A percentile compares a stretch with the other conserved stretches of the same genome.
These are phyloP conservation scores for Tuber melanosporum DNA, from an alignment of 495 filamentous ascomycete species.

Conservation along the genomic window DNA sequence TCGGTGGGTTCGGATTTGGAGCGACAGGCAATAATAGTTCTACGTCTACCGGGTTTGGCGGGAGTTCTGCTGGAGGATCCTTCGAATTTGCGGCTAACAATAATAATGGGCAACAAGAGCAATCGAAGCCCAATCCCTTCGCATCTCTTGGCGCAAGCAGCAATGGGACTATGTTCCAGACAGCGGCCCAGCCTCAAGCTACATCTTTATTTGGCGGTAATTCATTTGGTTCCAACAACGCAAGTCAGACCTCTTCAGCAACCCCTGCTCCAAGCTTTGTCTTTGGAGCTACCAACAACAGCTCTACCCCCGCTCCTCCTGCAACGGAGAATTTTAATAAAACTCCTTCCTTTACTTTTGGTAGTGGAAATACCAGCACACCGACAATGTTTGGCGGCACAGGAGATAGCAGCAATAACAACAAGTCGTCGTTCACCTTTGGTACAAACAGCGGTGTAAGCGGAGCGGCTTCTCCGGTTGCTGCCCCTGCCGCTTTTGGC, in stretches of 20 bases:
- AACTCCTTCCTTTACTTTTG: constrained; percentile 27
- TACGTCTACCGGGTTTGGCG: constrained; percentile 27
- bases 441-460: constrained; percentile 15
- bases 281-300: constrained; percentile 21
- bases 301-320: constrained; percentile 13
- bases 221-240: constrained; percentile 21
- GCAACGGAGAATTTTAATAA: constrained; percentile 25
- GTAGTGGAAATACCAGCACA: constrained; percentile 11
- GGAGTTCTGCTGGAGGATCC: constrained; percentile 26
- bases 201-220: constrained; percentile 7
- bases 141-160: constrained; percentile 18
- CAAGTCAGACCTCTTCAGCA: constrained; percentile 17
- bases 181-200: background rate
- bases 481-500: constrained; percentile 15
- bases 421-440: constrained; percentile 33
- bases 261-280: constrained; percentile 24
- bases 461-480: constrained; percentile 11
- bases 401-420: constrained; percentile 25
- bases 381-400: constrained; percentile 28
- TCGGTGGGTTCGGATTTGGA: constrained; percentile 30
- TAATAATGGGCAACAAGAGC: constrained; percentile 23
- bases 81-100: constrained; percentile 25
- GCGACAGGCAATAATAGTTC: constrained; percentile 10
- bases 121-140: constrained; percentile 33
- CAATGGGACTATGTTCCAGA: constrained; percentile 10